phyloP scores from a whole-genome alignment of 2,329 filamentous ascomycete genomes.

The Calonectria leucothoes region DNA sequence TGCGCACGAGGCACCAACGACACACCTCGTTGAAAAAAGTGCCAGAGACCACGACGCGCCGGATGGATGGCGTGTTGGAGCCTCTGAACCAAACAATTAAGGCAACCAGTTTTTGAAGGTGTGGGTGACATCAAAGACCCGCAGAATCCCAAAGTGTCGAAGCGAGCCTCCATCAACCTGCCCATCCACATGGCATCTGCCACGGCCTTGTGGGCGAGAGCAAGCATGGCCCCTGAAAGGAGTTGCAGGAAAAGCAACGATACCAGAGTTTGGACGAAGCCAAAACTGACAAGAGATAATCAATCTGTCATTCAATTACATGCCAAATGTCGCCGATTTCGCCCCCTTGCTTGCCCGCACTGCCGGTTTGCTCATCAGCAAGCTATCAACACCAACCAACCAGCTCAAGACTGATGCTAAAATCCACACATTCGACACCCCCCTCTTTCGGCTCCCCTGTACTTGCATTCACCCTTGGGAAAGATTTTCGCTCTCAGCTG shows the following conservation, averaged over 20 bases:
- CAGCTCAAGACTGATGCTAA: conserved; percentile 15
- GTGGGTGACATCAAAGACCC: conserved; percentile 28
- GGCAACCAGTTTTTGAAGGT: conserved; percentile 10
- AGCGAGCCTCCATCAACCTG: conserved; percentile 21
- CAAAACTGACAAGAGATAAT: conserved; percentile 27
- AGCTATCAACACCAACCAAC: conserved; percentile 18
- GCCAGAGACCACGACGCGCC: conserved; percentile 11
- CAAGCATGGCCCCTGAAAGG: conserved; percentile 27
- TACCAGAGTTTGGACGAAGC: not conserved
- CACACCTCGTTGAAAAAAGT: conserved; percentile 35
- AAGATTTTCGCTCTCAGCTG: conserved; percentile 33
- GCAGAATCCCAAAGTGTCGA: conserved; percentile 19
- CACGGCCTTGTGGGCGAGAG: conserved; percentile 22
- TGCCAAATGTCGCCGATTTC: conserved; percentile 11
- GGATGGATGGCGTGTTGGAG: conserved; percentile 10
- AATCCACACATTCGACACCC: conserved; percentile 16
- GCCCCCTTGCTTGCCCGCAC: not conserved
- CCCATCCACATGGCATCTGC: conserved; percentile 15
- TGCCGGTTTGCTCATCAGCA: not conserved
- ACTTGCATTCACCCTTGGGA: conserved; percentile 36
- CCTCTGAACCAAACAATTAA: conserved; percentile 11
- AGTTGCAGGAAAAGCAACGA: not conserved
- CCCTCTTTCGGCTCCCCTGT: conserved; percentile 23
- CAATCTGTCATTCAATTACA: conserved; percentile 27
- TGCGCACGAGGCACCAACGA: conserved; percentile 31